Base-by-base conservation (phyloP, 2,329 filamentous ascomycete species). In the Apiospora phragmitis region DNA sequence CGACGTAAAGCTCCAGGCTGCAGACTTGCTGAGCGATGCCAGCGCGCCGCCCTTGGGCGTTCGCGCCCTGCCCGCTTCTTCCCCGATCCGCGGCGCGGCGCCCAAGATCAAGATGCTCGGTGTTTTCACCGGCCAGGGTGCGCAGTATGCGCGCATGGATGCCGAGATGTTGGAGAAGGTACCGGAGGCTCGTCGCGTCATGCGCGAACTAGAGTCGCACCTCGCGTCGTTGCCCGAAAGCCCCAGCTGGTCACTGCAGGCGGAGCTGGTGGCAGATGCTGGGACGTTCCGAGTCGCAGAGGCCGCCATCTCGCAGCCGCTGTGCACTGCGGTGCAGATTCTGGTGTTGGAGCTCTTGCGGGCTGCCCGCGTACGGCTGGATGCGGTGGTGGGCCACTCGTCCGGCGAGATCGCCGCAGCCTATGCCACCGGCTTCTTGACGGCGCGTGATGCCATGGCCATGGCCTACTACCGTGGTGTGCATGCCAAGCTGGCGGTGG, bases 381-480 rank as follows among this genome's bases (percentile, higher is more conserved):
- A 71, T 1, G 79, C 78, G 1, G 83, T 85, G 0, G 79, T 86
- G 3, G 85, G 86, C 2, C 86, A 87, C 73, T 86, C 85, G 0
- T 84, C 83, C 0, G 86, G 86, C 1, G 86, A 88, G 72, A 87
- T 87, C 21, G 85, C 77, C 0, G 85, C 85, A 0, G 86, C 84
- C 0, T 88, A 86, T 72, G 84, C 85, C 0, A 82, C 84, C 0
- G 85, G 85, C 0, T 77, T 81, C 24, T 69, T 89, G 3, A 77
- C 77, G 0, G 78, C 78, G 1, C 67, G 74, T 1, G 82, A 85
- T 14, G 85, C 85, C 4, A 84, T 87, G 4, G 74, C 75, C 0
- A 78, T 83, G 24, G 84, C 85, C 0, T 87, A 85, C 72, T 84
- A 83, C 68, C 82, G 86, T 0, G 85, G 85, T 0, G 73, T 81